Base-by-base conservation (phyloP, 73 alveolate genomes). In the Paramecium sexaurelia region DNA sequence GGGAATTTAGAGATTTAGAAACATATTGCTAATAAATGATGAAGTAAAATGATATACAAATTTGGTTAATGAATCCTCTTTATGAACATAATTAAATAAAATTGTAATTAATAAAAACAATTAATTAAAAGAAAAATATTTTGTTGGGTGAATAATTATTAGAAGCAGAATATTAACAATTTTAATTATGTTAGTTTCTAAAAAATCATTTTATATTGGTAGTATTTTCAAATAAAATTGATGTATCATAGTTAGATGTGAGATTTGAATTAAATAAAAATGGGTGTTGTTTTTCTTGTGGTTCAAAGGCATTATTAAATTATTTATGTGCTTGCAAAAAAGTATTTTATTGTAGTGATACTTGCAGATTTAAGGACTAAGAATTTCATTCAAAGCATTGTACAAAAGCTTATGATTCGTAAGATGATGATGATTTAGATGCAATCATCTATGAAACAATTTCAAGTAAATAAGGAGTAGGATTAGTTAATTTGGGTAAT, bases 401-500 rank as follows among this genome's bases (percentile, higher is more conserved):
- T 75, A 39, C 33, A 69, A 68, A 69, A 69, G 94, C 94, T 2
- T 88, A 39, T 69, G 94, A 88, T 47, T 68, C 91, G 10, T 75
- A 88, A 27, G 87, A 82, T 69, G 94, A 88, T 88, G 94, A 88
- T 10, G 78, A 71, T 24, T 41, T 88, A 19, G 94, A 88, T 40
- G 55, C 75, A 69, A 88, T 68, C 8, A 26, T 43, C 9, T 75
- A 55, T 39, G 87, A 88, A 47, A 35, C 56, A 1, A 24, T 47
- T 19, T 22, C 7, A 6, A 55, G 20, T 27, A 11, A 8, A 35
- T 27, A 35, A 27, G 94, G 87, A 41, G 73, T 66, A 39, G 94
- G 94, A 10, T 82, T 88, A 37, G 83, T 69, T 24, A 88, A 88
- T 69, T 88, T 88, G 26, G 94, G 94, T 61, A 88, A 88, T 88